These are phyloP conservation scores for Fusarium pseudocircinatum DNA, from an alignment of 2,329 filamentous ascomycete genomes.

Conservation along the genomic window DNA sequence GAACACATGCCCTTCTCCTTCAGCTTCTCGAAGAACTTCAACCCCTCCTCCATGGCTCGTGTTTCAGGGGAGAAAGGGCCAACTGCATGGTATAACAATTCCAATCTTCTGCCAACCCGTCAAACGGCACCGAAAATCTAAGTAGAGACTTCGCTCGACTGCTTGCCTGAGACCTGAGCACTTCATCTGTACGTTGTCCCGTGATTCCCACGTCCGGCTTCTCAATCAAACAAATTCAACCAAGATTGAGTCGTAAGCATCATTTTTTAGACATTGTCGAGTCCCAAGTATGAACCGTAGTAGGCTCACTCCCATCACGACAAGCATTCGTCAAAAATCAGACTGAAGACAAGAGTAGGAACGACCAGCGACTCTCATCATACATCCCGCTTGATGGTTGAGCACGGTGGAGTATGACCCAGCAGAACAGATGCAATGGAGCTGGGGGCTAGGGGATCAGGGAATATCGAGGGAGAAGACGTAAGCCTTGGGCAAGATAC, in stretches of 20 bases:
- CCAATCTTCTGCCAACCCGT: background rate
- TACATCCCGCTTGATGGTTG: no score
- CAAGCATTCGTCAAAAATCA: background rate
- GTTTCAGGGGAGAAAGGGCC: no score
- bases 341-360: background rate
- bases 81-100: accelerated
- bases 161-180: background rate
- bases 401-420: no score
- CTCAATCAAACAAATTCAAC: accelerated
- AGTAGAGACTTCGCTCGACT: background rate
- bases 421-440: no score
- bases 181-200: background rate
- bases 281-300: background rate
- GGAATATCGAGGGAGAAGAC: no score
- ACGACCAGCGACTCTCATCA: no score
- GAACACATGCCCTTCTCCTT: background rate
- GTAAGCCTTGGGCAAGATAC: no score
- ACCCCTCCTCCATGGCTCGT: background rate
- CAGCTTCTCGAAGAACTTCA: background rate
- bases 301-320: background rate
- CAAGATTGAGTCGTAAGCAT: slow-evolving; percentile 4
- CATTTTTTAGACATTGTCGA: slow-evolving; percentile 1
- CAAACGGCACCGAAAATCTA: background rate
- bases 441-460: no score
- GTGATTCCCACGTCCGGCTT: no score